Base-by-base conservation (phyloP, 2,329 filamentous ascomycete genomes). In the Hypoxylon sp. region DNA sequence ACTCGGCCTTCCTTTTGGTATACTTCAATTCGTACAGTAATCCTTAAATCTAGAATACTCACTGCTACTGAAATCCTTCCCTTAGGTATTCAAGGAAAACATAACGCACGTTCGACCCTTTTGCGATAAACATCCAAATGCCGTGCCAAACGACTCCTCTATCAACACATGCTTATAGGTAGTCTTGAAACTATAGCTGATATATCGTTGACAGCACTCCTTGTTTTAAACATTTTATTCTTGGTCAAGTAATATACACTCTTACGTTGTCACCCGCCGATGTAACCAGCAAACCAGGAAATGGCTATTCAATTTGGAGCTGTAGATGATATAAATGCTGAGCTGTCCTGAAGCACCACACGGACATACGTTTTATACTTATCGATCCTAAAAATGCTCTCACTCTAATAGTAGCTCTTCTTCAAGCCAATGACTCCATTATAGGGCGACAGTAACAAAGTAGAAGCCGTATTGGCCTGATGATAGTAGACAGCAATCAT, bases 21-120 rank as follows among this genome's bases (percentile, higher is more conserved):
- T 41, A 5, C 25, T 23, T 5, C 7, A 16, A 25, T 12, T 30
- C 11, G 12, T 32, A 16, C 27, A n/a, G 25, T 11, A 12, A 21
- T 39, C 37, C 25, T 61, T 9, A 19, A 62, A 37, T 51, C n/a
- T n/a, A 7, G n/a, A 50, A 23, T 43, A 7, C 12, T 9, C 54
- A 54, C 8, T 30, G 21, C 34, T 9, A 54, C 19, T 23, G 3
- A 23, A 34, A 55, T 55, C 32, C 51, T 45, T 32, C 25, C 34
- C 52, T 45, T 45, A 25, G 41, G n/a, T 30, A 45, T 51, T 19
- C 23, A 56, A 51, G 25, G 43, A 11, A 27, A 5, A 30, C 14
- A 5, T 6, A 29, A n/a, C 8, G 21, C 25, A 2, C n/a, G 21
- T 55, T 6, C 19, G 14, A 29, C 30, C 23, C 25, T n/a, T 32